Conservation (phyloP, 306 rosid genomes). For the Vigna unguiculata region DNA sequence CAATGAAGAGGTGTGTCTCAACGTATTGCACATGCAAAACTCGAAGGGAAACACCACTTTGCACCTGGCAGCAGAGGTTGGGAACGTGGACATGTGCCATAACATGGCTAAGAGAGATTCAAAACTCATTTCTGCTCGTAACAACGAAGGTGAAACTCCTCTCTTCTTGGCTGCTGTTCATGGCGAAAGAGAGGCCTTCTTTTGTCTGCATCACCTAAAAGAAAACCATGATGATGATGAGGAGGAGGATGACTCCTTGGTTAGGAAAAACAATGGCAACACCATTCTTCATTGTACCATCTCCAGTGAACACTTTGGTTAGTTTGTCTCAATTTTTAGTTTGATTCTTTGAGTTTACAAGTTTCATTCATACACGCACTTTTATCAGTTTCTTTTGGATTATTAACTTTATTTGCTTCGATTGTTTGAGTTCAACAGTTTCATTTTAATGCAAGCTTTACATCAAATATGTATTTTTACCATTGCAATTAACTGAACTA, state of each 20-base stretch:
- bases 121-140: conserved; percentile 31
- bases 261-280: conserved; percentile 44
- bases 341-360: too few species aligned
- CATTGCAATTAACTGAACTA: too few species aligned
- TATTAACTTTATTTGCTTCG: too few species aligned
- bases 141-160: conserved; percentile 50
- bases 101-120: conserved; percentile 44
- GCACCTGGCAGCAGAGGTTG: conserved; percentile 56
- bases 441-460: too few species aligned
- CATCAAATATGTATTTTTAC: too few species aligned
- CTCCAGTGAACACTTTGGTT: conserved; percentile 54
- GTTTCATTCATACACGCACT: too few species aligned
- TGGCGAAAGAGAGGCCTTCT: conserved; percentile 51
- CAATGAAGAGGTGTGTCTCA: conserved; percentile 1
- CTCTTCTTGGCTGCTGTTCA: conserved; percentile 56
- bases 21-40: conserved; percentile 40
- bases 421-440: too few species aligned
- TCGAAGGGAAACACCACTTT: conserved; percentile 55
- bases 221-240: background rate
- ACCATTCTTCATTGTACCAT: conserved; percentile 60
- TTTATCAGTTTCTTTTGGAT: too few species aligned
- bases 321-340: background rate
- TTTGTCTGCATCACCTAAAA: conserved; percentile 37
- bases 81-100: conserved; percentile 50
- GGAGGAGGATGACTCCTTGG: background rate